Evolutionary conservation across 2,329 filamentous ascomycete genomes (phyloP).

Genomic region (Bipolaris victoriae): DNA sequence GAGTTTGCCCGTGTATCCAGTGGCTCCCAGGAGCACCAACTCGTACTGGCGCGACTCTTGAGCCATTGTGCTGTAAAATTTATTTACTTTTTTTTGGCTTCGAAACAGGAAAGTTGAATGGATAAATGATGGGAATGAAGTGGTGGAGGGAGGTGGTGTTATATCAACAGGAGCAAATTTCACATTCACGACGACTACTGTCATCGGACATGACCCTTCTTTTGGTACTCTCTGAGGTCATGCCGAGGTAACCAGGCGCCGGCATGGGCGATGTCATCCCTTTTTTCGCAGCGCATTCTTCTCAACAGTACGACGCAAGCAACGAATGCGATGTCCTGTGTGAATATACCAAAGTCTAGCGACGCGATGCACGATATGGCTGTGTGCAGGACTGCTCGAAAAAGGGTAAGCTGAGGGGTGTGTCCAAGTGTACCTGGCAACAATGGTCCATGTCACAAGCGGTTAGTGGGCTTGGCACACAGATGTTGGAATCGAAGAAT

Average conservation of each 20-base stretch:
- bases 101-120: constrained; percentile 13
- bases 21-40: constrained; percentile 70
- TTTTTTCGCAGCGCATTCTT: background rate
- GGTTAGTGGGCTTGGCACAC: constrained; percentile 9
- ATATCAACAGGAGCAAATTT: constrained; percentile 15
- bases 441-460: background rate
- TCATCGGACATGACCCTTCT: constrained; percentile 30
- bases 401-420: background rate
- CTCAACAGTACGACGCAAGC: background rate
- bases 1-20: constrained; percentile 82
- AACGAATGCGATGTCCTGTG: background rate
- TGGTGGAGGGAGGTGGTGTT: constrained; percentile 1
- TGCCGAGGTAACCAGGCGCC: constrained; percentile 25
- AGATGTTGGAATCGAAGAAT: constrained; percentile 11
- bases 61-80: constrained; percentile 28
- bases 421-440: background rate
- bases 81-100: background rate
- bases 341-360: too few species aligned
- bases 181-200: constrained; percentile 14
- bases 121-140: constrained; percentile 7
- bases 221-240: constrained; percentile 27
- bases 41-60: constrained; percentile 62
- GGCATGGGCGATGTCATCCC: constrained; percentile 11
- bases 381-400: background rate
- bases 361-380: background rate